Conservation (phyloP, 306 rosid genomes). For the Notholithocarpus densiflorus region DNA sequence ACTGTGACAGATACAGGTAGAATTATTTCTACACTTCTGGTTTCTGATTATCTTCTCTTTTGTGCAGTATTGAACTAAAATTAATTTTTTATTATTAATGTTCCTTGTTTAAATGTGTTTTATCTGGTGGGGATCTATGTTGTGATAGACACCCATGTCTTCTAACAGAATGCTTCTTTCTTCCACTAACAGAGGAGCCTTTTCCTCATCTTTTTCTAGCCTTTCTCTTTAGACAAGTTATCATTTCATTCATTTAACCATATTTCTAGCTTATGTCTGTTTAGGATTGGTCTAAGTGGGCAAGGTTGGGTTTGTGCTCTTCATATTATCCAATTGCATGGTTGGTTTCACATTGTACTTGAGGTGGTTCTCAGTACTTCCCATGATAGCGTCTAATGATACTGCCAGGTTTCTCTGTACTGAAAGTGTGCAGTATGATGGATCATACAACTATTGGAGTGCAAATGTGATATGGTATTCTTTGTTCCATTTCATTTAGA, state of each 20-base stretch:
- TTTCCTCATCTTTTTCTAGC: no score
- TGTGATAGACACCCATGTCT: neutral
- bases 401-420: conserved; percentile 99
- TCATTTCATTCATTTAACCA: neutral
- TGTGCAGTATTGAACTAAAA: neutral
- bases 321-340: neutral
- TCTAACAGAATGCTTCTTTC: neutral
- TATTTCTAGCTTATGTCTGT: neutral
- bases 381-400: conserved; percentile 54
- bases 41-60: neutral
- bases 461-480: conserved; percentile 4
- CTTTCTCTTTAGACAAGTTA: no score
- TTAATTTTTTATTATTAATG: neutral
- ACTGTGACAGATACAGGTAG: conserved; percentile 84
- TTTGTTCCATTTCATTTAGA: neutral
- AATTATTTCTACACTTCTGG: conserved; percentile 10
- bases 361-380: conserved; percentile 43
- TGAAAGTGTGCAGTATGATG: conserved; percentile 99
- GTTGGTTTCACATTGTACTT: neutral
- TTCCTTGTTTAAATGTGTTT: neutral
- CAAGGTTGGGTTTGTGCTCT: neutral
- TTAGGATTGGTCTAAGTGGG: neutral
- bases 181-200: neutral
- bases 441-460: conserved; percentile 46
- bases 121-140: neutral